phyloP scores from a whole-genome alignment of 352 stramenopile species.

The Phytophthora melonis region DNA sequence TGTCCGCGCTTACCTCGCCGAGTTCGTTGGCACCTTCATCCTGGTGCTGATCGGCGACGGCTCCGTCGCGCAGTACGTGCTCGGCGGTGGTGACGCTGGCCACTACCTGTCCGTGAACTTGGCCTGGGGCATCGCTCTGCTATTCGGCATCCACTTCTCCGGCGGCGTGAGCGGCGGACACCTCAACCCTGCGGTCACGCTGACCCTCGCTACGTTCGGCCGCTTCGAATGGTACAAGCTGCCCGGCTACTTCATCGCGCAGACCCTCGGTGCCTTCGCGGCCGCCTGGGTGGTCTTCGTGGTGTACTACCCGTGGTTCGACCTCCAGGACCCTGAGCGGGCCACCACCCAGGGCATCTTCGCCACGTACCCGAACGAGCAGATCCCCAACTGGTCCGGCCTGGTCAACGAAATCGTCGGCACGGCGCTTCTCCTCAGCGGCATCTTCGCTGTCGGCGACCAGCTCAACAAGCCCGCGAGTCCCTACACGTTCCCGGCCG shows the following conservation, averaged over 20 bases:
- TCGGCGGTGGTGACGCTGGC: conserved; percentile 50
- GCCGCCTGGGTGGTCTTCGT: conserved; percentile 54
- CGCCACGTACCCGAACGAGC: conserved; percentile 52
- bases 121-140: conserved; percentile 67
- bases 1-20: conserved; percentile 61
- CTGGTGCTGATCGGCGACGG: conserved; percentile 68
- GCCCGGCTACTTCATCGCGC: conserved; percentile 55
- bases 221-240: conserved; percentile 63
- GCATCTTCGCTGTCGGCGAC: conserved; percentile 55
- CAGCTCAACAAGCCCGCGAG: conserved; percentile 51
- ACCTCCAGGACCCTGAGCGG: conserved; percentile 48
- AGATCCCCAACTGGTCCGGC: conserved; percentile 51
- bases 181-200: conserved; percentile 67
- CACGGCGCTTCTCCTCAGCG: conserved; percentile 49
- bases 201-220: conserved; percentile 53
- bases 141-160: conserved; percentile 66
- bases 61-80: conserved; percentile 58
- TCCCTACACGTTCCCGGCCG: conserved; percentile 40
- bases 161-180: conserved; percentile 65
- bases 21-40: conserved; percentile 72
- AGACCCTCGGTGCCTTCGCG: conserved; percentile 54
- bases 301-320: conserved; percentile 67
- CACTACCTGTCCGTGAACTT: conserved; percentile 61
- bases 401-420: conserved; percentile 55
- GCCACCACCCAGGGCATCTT: conserved; percentile 53